phyloP scores from a whole-genome alignment of 1,139 yeast genomes.

The Magnusiomyces tetraspermus region DNA sequence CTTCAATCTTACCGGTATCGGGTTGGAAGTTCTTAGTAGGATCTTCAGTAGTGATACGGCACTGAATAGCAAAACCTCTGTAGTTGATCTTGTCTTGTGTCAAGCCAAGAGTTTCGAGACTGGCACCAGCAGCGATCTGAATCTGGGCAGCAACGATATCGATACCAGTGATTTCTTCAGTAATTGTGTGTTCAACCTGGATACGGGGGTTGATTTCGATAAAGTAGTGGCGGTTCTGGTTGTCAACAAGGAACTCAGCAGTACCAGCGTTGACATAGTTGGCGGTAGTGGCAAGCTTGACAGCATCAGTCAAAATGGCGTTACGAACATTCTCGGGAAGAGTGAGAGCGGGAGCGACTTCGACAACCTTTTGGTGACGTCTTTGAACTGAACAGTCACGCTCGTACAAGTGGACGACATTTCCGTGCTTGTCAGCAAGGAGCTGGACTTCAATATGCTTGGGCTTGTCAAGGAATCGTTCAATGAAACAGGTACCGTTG shows the following conservation, averaged over 20 bases:
- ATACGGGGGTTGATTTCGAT: conserved; percentile 98
- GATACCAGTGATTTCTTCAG: conserved; percentile 97
- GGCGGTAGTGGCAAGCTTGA: conserved; percentile 76
- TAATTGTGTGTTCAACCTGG: conserved; percentile 97
- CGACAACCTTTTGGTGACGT: conserved; percentile 98
- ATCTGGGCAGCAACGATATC: conserved; percentile 98
- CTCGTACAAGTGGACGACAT: conserved; percentile 90
- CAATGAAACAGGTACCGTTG: conserved; percentile 96
- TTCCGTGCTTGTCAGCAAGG: conserved; percentile 88
- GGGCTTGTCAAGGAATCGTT: conserved; percentile 88
- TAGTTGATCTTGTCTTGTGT: conserved; percentile 90
- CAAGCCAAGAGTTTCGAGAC: conserved; percentile 81
- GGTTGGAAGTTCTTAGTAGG: conserved; percentile 97
- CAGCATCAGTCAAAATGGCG: conserved; percentile 90
- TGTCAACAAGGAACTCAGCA: conserved; percentile 93
- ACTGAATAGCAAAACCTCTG: conserved; percentile 96
- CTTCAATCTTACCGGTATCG: conserved; percentile 97
- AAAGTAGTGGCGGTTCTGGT: conserved; percentile 90
- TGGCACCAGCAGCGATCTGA: conserved; percentile 98
- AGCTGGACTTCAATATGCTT: conserved; percentile 97
- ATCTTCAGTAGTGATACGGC: conserved; percentile 98
- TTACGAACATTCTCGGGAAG: conserved; percentile 75
- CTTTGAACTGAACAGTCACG: conserved; percentile 99
- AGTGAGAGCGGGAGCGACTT: conserved; percentile 97
- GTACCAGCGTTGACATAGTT: conserved; percentile 97